These are phyloP conservation scores for Clarkia xantiana DNA, from an alignment of 345 rosid genomes.

Conservation along the genomic window DNA sequence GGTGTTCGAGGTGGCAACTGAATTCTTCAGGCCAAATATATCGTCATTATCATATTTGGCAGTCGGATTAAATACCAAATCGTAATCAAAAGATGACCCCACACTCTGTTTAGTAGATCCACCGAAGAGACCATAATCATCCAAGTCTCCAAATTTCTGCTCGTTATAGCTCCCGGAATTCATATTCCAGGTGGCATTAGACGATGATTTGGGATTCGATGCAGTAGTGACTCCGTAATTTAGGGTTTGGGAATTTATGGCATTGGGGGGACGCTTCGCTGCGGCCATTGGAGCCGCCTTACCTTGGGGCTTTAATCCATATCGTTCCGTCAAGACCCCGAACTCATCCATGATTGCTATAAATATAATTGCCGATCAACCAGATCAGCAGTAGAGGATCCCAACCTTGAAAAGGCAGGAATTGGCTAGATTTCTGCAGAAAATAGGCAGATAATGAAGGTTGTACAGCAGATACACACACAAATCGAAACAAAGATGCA, in stretches of 20 bases:
- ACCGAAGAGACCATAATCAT: conserved; percentile 17
- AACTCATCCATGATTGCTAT: conserved; percentile 52
- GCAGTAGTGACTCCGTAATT: conserved; percentile 11
- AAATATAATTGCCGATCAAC: too few relatives aligned
- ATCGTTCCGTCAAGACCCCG: conserved; percentile 68
- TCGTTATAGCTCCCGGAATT: conserved; percentile 13
- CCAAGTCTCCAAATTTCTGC: conserved; percentile 15
- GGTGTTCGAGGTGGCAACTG: conserved; percentile 15
- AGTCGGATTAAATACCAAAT: conserved; percentile 28
- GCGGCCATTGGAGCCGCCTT: conserved; percentile 83
- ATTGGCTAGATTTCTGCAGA: too few relatives aligned
- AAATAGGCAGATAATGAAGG: too few relatives aligned
- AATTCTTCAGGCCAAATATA: conserved; percentile 31
- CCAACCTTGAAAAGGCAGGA: too few relatives aligned
- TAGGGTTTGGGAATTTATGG: conserved; percentile 9
- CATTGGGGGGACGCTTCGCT: conserved; percentile 25
- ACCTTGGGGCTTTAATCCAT: conserved; percentile 71
- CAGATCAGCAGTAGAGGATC: too few relatives aligned
- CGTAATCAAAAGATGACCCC: conserved; percentile 34
- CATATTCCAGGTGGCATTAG: conserved; percentile 15
- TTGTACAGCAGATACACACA: too few relatives aligned
- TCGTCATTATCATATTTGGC: conserved; percentile 27
- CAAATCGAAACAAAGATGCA: too few relatives aligned
- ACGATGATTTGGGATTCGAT: conserved; percentile 9
- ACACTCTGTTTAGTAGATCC: conserved; percentile 17